Conservation (phyloP, 23 red algal genomes). For the Gracilaria domingensis region DNA sequence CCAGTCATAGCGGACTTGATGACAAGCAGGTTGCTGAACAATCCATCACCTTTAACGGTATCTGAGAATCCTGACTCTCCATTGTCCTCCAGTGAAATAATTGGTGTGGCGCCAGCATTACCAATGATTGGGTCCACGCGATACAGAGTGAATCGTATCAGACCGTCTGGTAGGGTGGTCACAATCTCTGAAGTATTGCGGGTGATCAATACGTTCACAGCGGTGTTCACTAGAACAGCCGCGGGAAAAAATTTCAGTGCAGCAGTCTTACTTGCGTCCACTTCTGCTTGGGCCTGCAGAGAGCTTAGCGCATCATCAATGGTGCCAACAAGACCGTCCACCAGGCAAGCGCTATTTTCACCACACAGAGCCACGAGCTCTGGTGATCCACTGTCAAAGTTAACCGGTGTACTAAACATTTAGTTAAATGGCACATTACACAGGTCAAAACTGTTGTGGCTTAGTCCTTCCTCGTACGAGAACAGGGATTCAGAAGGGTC, state of each 20-base stretch:
- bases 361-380: conserved; percentile 45
- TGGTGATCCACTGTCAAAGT: conserved; percentile 20
- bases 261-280: background rate
- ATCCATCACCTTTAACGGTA: conserved; percentile 13
- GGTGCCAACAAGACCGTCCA: conserved; percentile 50
- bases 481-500: conserved; percentile 39
- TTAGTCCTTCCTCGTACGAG: conserved; percentile 4
- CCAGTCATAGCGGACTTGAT: background rate
- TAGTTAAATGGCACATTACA: conserved; percentile 51
- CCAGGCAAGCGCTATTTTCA: conserved; percentile 25
- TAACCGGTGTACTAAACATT: background rate
- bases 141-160: conserved; percentile 13
- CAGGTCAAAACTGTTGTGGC: conserved; percentile 2
- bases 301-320: conserved; percentile 35
- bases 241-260: conserved; percentile 23
- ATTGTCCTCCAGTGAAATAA: conserved; percentile 46
- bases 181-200: background rate
- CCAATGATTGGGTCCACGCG: conserved; percentile 56
- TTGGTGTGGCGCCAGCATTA: background rate
- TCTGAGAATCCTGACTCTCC: conserved; percentile 45
- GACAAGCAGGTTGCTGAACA: conserved; percentile 43
- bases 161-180: background rate
- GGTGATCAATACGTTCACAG: conserved; percentile 44
- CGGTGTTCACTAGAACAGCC: conserved; percentile 6
- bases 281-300: conserved; percentile 29